These are phyloP conservation scores for Cylindricascospora bacillispora DNA, from an alignment of 1,139 yeast genomes.

Conservation along the genomic window DNA sequence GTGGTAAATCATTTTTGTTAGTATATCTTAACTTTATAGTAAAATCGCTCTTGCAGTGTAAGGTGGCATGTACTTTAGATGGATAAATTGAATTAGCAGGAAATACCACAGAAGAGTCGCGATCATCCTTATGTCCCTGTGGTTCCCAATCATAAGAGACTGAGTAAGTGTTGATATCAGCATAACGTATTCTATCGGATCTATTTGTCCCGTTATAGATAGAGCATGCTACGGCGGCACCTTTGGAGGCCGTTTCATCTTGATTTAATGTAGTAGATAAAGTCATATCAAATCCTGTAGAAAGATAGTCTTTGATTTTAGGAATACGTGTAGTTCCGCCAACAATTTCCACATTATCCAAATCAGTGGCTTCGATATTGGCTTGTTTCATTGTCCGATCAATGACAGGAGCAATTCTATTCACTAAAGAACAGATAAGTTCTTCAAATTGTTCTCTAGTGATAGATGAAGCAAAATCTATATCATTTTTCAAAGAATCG, in stretches of 20 bases:
- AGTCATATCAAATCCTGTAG: conserved; percentile 71
- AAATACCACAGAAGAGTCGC: conserved; percentile 89
- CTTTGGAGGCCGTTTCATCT: conserved; percentile 97
- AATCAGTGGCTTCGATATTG: conserved; percentile 51
- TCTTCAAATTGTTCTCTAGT: conserved; percentile 88
- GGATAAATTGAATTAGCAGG: conserved; percentile 87
- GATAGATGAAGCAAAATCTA: conserved; percentile 83
- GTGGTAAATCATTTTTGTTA: conserved; percentile 56
- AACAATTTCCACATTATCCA: conserved; percentile 84
- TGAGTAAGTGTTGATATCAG: conserved; percentile 80
- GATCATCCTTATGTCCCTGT: conserved; percentile 76
- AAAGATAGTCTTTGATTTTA: conserved; percentile 64
- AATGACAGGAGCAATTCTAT: conserved; percentile 60
- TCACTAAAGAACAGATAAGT: conserved; percentile 67
- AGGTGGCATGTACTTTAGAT: conserved; percentile 81
- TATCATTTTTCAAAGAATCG: conserved; percentile 93
- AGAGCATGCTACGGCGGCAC: conserved; percentile 90
- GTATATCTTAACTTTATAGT: conserved; percentile 78
- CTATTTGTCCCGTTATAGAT: too few relatives aligned
- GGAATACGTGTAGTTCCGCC: conserved; percentile 99
- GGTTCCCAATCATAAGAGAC: conserved; percentile 93
- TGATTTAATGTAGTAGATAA: conserved; percentile 93
- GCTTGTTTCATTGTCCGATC: conserved; percentile 75
- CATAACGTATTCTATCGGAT: too few relatives aligned
- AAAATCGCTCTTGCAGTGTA: conserved; percentile 83